Percentiles rank a stretch among this genome's conserved stretches.
Evolutionary conservation across 163 green algal species (phyloP).

Genomic region (Coccomyxa subellipsoidea): DNA sequence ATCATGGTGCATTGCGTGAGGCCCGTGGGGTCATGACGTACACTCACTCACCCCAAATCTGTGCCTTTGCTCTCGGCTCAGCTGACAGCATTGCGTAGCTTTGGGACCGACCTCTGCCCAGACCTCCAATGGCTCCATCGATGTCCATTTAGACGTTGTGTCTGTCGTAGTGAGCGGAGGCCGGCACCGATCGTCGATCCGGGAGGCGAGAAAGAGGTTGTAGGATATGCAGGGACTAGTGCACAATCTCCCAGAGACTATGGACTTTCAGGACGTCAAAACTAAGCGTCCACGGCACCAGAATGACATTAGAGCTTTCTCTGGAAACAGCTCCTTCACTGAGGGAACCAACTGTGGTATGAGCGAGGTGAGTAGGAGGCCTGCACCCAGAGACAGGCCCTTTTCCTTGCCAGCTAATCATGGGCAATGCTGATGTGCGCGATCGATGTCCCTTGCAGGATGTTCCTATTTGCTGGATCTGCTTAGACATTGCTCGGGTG

Average conservation of each 20-base stretch:
- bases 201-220: not conserved
- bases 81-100: too few species aligned
- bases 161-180: not conserved
- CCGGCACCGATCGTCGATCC: not conserved
- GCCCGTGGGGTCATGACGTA: too few species aligned
- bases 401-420: not conserved
- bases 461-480: slow-evolving; percentile 78
- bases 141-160: not conserved
- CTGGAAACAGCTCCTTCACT: slow-evolving; percentile 6
- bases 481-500: slow-evolving; percentile 50
- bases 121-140: not conserved
- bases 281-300: not conserved
- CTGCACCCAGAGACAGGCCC: not conserved
- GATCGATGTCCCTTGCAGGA: slow-evolving; percentile 38
- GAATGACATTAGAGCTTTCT: slow-evolving; percentile 14
- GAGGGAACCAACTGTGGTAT: not conserved
- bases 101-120: too few species aligned
- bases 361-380: not conserved
- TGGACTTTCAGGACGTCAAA: not conserved
- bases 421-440: not conserved
- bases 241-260: not conserved
- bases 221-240: slow-evolving; percentile 7
- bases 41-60: too few species aligned
- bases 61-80: too few species aligned
- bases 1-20: too few species aligned